Evolutionary conservation across 2,329 filamentous ascomycete genomes (phyloP).

Genomic region (Geosmithia putterillii): DNA sequence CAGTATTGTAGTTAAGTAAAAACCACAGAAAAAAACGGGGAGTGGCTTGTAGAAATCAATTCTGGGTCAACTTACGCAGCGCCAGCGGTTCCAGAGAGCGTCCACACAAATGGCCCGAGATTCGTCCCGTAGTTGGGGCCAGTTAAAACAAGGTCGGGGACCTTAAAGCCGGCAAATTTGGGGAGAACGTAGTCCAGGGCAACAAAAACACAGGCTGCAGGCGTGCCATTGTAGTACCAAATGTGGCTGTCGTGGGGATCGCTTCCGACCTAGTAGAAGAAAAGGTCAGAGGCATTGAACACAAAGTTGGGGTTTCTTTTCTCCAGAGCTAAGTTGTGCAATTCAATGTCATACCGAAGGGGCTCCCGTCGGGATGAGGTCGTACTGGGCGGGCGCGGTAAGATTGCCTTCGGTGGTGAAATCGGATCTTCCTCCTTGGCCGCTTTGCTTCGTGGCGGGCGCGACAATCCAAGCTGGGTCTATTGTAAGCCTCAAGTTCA

Average conservation of each 20-base stretch:
- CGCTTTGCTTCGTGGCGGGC: constrained; percentile 15
- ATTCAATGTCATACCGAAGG: constrained; percentile 11
- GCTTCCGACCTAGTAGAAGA: constrained; percentile 18
- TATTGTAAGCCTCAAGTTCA: constrained; percentile 1
- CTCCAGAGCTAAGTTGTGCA: too few relatives aligned
- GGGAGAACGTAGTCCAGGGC: constrained; percentile 44
- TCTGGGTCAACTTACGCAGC: constrained; percentile 16
- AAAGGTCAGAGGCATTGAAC: constrained; percentile 9
- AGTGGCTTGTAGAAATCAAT: background rate
- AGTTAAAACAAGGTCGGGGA: constrained; percentile 38
- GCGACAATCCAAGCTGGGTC: constrained; percentile 16
- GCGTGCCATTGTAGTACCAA: constrained; percentile 50
- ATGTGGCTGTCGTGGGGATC: constrained; percentile 40
- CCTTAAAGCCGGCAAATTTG: constrained; percentile 29
- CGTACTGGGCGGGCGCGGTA: constrained; percentile 12
- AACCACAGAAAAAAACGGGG: too few relatives aligned
- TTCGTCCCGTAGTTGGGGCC: constrained; percentile 46
- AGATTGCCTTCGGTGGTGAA: constrained; percentile 15
- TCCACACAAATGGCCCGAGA: constrained; percentile 40
- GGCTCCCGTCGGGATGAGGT: constrained; percentile 14
- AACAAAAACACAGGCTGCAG: constrained; percentile 41
- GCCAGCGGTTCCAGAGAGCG: constrained; percentile 35
- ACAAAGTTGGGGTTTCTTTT: too few relatives aligned
- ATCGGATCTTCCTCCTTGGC: constrained; percentile 13
- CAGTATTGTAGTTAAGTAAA: background rate